Evolutionary conservation across 176 grass and related monocot species (phyloP), one percentile per base, ranked within the genome.

Genomic region (Tuctoria greenei): DNA sequence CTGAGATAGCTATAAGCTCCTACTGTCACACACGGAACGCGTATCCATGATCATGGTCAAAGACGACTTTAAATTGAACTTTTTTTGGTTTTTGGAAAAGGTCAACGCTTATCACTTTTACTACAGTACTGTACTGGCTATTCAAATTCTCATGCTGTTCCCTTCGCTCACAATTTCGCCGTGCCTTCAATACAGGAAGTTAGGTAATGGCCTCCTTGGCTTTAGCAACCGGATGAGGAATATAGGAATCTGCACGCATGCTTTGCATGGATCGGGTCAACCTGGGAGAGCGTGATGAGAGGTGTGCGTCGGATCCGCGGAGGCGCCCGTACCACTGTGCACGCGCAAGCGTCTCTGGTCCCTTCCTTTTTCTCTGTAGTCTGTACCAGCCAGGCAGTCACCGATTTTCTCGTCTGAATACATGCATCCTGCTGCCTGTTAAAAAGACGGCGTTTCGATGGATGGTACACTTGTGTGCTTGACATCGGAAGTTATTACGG

Each of bases 171-270:
- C 17, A 14, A 50, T n/a, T n/a, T 52, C 35, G 5, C n/a, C 21
- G 35, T 12, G 61, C 61, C 49, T 46, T 82, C 35, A 41, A 43
- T 50, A 28, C n/a, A 11, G 20, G 11, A 0, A 31, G 4, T 15
- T 6, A 3, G 51, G 31, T 72, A 49, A 43, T 36, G 36, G 51
- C 17, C 4, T 57, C 69, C 50, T 83, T 68, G 63, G 63, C 26
- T 69, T 69, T 39, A 59, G 72, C 72, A 61, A 76, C 41, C 2
- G 64, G 31, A 65, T 6, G 49, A 74, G 49, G 60, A 43, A 45
- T 55, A 45, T 55, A 14, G 64, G 76, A 13, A 44, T 6, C 13
- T 31, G 49, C 37, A 10, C 38, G 77, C 44, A 54, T 21, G 51
- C 14, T 31, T 31, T 31, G 31, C 31, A 31, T 31, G 31, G 68